A percentile compares a stretch with the other conserved stretches of the same genome.
These are phyloP conservation scores for Irpex sp. DNA, from an alignment of 1,284 basidiomycete genomes.

Conservation along the genomic window DNA sequence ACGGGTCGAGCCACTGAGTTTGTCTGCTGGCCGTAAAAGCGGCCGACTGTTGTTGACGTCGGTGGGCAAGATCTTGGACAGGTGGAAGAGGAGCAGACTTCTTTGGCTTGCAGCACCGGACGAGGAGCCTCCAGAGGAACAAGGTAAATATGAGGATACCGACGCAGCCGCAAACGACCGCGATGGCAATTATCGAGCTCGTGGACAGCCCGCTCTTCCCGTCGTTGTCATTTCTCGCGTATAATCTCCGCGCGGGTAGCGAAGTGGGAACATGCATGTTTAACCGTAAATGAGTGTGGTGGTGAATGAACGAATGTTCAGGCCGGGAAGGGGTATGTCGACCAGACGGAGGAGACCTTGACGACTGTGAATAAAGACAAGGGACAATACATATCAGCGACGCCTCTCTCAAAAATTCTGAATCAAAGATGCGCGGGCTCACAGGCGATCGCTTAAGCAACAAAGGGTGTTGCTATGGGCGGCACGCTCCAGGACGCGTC, in stretches of 20 bases:
- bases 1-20: conserved; percentile 20
- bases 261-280: neutral
- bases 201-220: conserved; percentile 22
- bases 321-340: neutral
- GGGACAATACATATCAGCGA: neutral
- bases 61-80: conserved; percentile 55
- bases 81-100: conserved; percentile 50
- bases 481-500: neutral
- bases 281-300: neutral
- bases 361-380: neutral
- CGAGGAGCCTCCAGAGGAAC: conserved; percentile 36
- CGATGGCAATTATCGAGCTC: conserved; percentile 42
- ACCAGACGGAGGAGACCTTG: neutral
- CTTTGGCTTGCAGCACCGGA: conserved; percentile 25
- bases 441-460: neutral
- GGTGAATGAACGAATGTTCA: conserved; percentile 5
- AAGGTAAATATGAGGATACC: conserved; percentile 35
- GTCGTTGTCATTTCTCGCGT: conserved; percentile 10
- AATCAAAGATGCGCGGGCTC: neutral
- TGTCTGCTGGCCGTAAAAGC: conserved; percentile 21
- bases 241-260: neutral
- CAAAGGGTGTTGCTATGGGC: neutral
- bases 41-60: conserved; percentile 44
- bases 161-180: conserved; percentile 40
- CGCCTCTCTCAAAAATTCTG: neutral